Evolutionary conservation across 345 rosid genomes (phyloP).

Genomic region (Hirschfeldia incana): DNA sequence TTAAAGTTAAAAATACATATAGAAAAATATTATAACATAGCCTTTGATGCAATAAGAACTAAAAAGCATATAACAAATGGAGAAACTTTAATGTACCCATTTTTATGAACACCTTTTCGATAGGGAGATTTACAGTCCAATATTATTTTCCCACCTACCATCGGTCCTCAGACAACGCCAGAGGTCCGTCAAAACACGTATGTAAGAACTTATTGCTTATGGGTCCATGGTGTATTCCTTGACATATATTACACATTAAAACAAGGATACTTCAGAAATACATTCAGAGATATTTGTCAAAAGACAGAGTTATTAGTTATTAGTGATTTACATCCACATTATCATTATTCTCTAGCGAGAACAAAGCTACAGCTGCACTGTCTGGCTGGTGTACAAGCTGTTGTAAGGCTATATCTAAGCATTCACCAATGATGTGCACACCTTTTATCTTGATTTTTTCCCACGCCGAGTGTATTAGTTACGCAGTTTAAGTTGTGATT

Average conservation of each 20-base stretch:
- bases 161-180: background rate
- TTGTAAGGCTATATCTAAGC: background rate
- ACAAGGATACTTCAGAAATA: background rate
- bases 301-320: background rate
- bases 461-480: background rate
- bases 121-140: background rate
- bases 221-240: background rate
- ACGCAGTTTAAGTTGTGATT: no score
- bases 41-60: background rate
- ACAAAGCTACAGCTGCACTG: background rate
- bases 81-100: background rate
- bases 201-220: background rate
- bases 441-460: background rate
- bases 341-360: background rate
- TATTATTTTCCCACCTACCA: background rate
- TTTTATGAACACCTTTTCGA: background rate
- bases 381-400: background rate
- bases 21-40: background rate
- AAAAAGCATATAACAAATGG: background rate
- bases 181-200: background rate
- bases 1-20: background rate
- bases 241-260: background rate
- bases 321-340: background rate
- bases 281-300: background rate
- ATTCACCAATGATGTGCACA: background rate